Base-by-base conservation (phyloP, 1,284 basidiomycete species). In the Ceratobasidium sp. region DNA sequence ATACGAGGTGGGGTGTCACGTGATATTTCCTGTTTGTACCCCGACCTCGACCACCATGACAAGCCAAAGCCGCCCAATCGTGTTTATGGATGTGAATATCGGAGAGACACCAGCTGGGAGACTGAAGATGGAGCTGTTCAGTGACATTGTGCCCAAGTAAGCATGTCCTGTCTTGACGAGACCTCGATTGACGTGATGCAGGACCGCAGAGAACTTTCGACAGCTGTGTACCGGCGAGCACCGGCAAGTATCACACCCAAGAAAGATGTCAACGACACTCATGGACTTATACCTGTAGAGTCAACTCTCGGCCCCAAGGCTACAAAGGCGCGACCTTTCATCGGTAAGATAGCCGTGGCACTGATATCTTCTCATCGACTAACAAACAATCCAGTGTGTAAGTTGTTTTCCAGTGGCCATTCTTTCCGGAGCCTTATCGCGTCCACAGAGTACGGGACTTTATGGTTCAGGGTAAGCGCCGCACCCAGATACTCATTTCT, bases 141-240 rank as follows among this genome's bases (percentile, higher is more conserved):
- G 88, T 74, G 96, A 97, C 78, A 88, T 96, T 61, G 93, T 93
- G 0, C 95, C 96, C 61, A 95, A 92, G 94, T 55, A 30, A 55
- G 52, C 92, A 45, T 52, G 86, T 80, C 10, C 39, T 18, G 62
- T 53, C 23, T 46, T 39, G n/a, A 21, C 12, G 53, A 16, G 30
- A 18, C 26, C 34, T 28, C 21, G 50, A 62, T 41, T 73, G n/a
- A 28, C 46, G 36, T 32, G 14, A 18, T 34, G 28, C 76, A 94
- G 92, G 78, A 98, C 97, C 0, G 93, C 95, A 1, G 97, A 99
- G 82, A 99, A 99, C 84, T 99, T 99, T 78, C 86, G 97, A 73
- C 96, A 98, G 78, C 84, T 98, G 23, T 98, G 97, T 79, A 98
- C 97, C 0, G 97, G 97, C 36, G 96, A 98, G 82, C 93, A 90